These are phyloP conservation scores for Rhytidhysteron rufulum DNA, from an alignment of 2,329 filamentous ascomycete genomes.

Conservation along the genomic window DNA sequence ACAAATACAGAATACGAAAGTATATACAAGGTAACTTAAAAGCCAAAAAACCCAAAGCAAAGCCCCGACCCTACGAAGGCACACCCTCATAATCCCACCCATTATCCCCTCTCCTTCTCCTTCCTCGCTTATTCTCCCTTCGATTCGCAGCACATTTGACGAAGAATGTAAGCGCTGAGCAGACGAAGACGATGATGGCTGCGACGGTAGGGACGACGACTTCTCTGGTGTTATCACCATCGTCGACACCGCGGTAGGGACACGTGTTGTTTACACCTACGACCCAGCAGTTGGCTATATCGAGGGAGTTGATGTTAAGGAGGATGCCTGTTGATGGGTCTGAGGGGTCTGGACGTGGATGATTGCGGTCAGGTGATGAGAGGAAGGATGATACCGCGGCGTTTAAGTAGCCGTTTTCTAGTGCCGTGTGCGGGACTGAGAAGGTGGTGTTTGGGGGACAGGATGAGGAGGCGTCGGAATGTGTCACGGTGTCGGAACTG, in stretches of 20 bases:
- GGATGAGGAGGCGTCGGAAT: slow-evolving; percentile 38
- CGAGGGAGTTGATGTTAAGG: slow-evolving; percentile 60
- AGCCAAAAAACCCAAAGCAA: background rate
- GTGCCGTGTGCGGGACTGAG: slow-evolving; percentile 55
- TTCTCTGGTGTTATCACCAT: slow-evolving; percentile 42
- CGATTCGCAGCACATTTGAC: slow-evolving; percentile 63
- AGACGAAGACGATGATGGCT: slow-evolving; percentile 58
- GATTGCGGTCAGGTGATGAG: background rate
- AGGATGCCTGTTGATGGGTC: slow-evolving; percentile 32
- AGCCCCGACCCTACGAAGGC: slow-evolving; percentile 36
- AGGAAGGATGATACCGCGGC: slow-evolving; percentile 15
- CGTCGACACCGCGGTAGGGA: slow-evolving; percentile 50
- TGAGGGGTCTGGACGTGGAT: slow-evolving; percentile 13
- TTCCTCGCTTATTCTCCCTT: slow-evolving; percentile 48
- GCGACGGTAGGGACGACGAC: slow-evolving; percentile 61
- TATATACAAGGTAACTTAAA: too few species aligned
- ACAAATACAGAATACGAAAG: too few species aligned
- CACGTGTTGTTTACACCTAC: slow-evolving; percentile 53
- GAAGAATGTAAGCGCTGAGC: slow-evolving; percentile 59
- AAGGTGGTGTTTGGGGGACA: slow-evolving; percentile 53
- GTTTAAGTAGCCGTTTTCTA: slow-evolving; percentile 60
- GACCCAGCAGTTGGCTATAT: slow-evolving; percentile 58
- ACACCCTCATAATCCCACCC: slow-evolving; percentile 69
- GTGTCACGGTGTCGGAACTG: slow-evolving; percentile 40
- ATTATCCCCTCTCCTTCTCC: slow-evolving; percentile 44